Conservation (phyloP, 1,284 basidiomycete genomes). For the Jaminaea rosea region DNA sequence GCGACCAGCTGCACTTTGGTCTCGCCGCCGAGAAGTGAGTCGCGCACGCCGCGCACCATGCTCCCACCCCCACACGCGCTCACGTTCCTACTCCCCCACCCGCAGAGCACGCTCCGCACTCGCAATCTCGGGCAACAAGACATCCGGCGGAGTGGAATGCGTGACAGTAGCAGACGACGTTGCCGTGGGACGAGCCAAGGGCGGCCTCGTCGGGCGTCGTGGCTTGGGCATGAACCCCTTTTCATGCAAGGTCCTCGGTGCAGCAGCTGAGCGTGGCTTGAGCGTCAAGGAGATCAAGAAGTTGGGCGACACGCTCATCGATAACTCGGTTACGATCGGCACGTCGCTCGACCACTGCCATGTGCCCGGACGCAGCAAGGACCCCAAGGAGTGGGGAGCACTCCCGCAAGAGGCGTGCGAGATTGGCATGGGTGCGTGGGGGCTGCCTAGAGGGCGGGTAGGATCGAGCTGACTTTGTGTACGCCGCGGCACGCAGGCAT, state of each 20-base stretch:
- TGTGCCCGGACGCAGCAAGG: constrained; percentile 52
- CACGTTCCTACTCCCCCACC: too few relatives aligned
- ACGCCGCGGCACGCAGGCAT: too few relatives aligned
- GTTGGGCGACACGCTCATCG: constrained; percentile 56
- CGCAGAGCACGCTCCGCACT: constrained; percentile 41
- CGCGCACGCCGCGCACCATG: too few relatives aligned
- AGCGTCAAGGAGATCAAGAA: constrained; percentile 35
- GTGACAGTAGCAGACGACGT: constrained; percentile 52
- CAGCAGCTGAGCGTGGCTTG: constrained; percentile 34
- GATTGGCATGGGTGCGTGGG: constrained; percentile 55
- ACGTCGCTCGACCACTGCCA: constrained; percentile 57
- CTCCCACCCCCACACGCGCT: too few relatives aligned
- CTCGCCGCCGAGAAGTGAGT: constrained; percentile 46
- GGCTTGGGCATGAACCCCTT: constrained; percentile 50
- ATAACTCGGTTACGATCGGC: constrained; percentile 53
- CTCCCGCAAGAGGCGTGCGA: constrained; percentile 50
- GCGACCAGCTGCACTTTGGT: constrained; percentile 53
- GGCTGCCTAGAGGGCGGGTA: too few relatives aligned
- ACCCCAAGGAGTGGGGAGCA: constrained; percentile 35
- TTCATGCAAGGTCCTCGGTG: constrained; percentile 44
- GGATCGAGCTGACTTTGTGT: too few relatives aligned
- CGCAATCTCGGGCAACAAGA: constrained; percentile 34
- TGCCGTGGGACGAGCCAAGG: constrained; percentile 49
- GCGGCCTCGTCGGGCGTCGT: constrained; percentile 51
- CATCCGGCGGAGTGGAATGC: constrained; percentile 49